Evolutionary conservation across 1,284 basidiomycete genomes (phyloP).

Genomic region (Vanrija sp.): DNA sequence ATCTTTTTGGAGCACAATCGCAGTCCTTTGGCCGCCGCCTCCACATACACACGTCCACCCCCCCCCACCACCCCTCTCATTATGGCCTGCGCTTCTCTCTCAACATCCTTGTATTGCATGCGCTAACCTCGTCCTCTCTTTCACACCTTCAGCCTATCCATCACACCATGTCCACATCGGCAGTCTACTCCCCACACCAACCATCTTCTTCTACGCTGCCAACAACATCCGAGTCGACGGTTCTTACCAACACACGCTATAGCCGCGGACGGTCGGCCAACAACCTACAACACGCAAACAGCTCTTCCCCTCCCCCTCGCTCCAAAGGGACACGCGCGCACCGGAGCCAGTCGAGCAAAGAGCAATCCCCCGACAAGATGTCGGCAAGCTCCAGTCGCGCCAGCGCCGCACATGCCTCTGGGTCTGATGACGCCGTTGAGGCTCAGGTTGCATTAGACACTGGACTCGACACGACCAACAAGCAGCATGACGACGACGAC

Average conservation of each 20-base stretch:
- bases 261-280: conserved; percentile 7
- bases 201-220: neutral
- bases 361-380: conserved; percentile 17
- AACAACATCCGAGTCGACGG: neutral
- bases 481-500: neutral
- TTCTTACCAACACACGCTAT: conserved; percentile 2
- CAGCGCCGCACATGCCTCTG: neutral
- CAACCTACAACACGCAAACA: neutral
- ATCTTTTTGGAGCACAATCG: too few relatives aligned
- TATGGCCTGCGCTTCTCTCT: too few relatives aligned
- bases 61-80: too few relatives aligned
- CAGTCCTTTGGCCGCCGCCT: too few relatives aligned
- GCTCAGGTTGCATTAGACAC: neutral
- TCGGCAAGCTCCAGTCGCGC: conserved; percentile 2
- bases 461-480: neutral
- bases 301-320: neutral
- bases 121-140: too few relatives aligned
- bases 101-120: too few relatives aligned
- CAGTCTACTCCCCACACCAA: conserved; percentile 13
- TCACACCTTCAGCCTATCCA: too few relatives aligned
- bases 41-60: too few relatives aligned
- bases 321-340: conserved; percentile 8
- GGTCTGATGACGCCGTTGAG: neutral
- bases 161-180: conserved; percentile 13
- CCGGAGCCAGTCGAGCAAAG: conserved; percentile 11